Percentiles rank a stretch among this genome's conserved stretches.
These are phyloP conservation scores for Clonostachys chloroleuca DNA, from an alignment of 2,329 filamentous ascomycete species.

Conservation along the genomic window DNA sequence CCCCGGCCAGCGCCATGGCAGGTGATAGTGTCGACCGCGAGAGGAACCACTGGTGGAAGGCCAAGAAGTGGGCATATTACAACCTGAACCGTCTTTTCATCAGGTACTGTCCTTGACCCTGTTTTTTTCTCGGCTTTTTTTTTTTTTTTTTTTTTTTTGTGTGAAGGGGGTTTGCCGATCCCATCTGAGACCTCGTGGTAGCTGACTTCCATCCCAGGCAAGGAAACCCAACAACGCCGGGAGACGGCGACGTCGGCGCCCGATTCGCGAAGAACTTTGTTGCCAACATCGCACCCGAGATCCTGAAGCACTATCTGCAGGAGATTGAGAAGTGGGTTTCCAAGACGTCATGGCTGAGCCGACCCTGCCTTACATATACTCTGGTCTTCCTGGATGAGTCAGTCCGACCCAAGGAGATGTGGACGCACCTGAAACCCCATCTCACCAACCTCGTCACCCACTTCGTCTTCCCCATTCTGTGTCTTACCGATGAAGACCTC, in stretches of 20 bases:
- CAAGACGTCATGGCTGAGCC: constrained; percentile 92
- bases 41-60: constrained; percentile 98
- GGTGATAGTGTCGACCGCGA: constrained; percentile 82
- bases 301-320: constrained; percentile 87
- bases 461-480: constrained; percentile 92
- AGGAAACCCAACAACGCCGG: constrained; percentile 76
- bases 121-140: not conserved
- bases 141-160: not conserved
- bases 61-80: constrained; percentile 99
- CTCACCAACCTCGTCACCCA: constrained; percentile 91
- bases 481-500: constrained; percentile 85
- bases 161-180: not conserved
- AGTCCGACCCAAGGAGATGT: constrained; percentile 95
- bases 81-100: constrained; percentile 96
- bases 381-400: constrained; percentile 96
- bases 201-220: constrained; percentile 52
- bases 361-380: constrained; percentile 88
- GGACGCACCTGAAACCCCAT: constrained; percentile 89
- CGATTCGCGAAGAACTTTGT: constrained; percentile 90
- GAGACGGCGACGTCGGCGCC: constrained; percentile 70
- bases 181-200: not conserved
- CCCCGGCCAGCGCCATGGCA: constrained; percentile 78
- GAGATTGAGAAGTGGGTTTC: constrained; percentile 98
- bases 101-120: constrained; percentile 49
- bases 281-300: constrained; percentile 87